These are phyloP conservation scores for Citrullus colocynthis DNA, from an alignment of 306 rosid genomes.

Conservation along the genomic window DNA sequence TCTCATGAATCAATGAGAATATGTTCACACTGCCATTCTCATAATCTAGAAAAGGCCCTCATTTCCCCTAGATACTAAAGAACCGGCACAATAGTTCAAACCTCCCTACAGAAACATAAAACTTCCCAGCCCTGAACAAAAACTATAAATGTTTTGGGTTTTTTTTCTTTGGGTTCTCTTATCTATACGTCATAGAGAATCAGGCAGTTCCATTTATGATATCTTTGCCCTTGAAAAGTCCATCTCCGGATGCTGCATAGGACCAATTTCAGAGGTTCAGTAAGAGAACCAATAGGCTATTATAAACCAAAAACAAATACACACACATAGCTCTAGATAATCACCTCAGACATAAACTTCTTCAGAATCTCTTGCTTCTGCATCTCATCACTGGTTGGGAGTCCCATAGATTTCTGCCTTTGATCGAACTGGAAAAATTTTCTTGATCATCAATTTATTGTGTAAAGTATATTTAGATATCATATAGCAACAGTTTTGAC, in stretches of 20 bases:
- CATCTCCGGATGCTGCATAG: slow-evolving; percentile 91
- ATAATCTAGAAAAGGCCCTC: not conserved
- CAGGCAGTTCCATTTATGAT: slow-evolving; percentile 17
- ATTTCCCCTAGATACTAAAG: not conserved
- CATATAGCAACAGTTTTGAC: not conserved
- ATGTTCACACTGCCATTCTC: not conserved
- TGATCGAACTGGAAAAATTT: slow-evolving; percentile 59
- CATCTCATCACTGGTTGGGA: slow-evolving; percentile 76
- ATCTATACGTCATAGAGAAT: not conserved
- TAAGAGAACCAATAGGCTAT: not conserved
- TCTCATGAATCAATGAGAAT: not conserved
- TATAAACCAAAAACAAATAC: not conserved
- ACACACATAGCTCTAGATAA: not conserved
- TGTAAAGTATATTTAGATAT: not conserved
- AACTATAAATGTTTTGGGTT: not conserved
- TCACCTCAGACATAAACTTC: slow-evolving; percentile 81
- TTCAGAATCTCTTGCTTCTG: slow-evolving; percentile 68
- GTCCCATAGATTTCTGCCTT: slow-evolving; percentile 87
- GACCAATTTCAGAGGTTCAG: not conserved
- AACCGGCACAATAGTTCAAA: not conserved
- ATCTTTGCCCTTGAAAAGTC: slow-evolving; percentile 73
- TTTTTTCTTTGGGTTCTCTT: not conserved
- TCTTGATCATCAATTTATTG: not conserved
- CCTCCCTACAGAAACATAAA: not conserved
- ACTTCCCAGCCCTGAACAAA: not conserved